A percentile compares a stretch with the other conserved stretches of the same genome.
phyloP scores from a whole-genome alignment of 495 filamentous ascomycete genomes.

The Aspergillus mulundensis region DNA sequence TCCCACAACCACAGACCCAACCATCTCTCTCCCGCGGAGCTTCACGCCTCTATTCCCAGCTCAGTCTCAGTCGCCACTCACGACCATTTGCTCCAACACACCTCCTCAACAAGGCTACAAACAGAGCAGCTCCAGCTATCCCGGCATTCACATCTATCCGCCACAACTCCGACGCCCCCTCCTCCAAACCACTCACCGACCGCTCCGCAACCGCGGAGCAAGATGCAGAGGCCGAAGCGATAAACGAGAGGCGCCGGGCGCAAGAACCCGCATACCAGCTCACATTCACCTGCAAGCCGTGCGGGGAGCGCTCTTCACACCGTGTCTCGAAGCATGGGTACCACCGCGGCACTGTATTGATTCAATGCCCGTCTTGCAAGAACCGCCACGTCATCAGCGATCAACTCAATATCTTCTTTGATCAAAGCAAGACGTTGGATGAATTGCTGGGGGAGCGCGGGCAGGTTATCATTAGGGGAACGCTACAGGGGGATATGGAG shows the following conservation, averaged over 20 bases:
- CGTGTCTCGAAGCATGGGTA: conserved; percentile 87
- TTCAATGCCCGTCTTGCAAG: conserved; percentile 78
- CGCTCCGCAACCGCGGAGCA: conserved; percentile 17
- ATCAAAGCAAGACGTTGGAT: conserved; percentile 34
- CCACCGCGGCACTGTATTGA: conserved; percentile 80
- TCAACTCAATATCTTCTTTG: conserved; percentile 60
- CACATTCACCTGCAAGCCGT: conserved; percentile 90
- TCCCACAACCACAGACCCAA: conserved; percentile 16
- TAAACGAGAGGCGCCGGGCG: conserved; percentile 32
- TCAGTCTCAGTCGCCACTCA: not conserved
- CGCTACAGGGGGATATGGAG: conserved; percentile 56
- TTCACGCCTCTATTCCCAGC: conserved; percentile 20
- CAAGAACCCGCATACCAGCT: conserved; percentile 73
- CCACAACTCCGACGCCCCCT: conserved; percentile 25
- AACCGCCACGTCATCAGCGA: conserved; percentile 89
- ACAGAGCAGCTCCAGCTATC: no score
- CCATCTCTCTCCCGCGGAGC: conserved; percentile 11
- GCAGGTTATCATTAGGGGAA: conserved; percentile 28
- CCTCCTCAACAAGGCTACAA: not conserved
- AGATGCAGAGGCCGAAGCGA: conserved; percentile 30
- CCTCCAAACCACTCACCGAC: conserved; percentile 31
- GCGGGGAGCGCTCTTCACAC: conserved; percentile 68
- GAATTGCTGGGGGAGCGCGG: conserved; percentile 36
- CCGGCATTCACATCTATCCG: no score
- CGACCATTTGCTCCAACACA: conserved; percentile 6